A percentile compares a stretch with the other conserved stretches of the same genome.
Conservation (phyloP, 139 green algal species). For the Volvox africanus region DNA sequence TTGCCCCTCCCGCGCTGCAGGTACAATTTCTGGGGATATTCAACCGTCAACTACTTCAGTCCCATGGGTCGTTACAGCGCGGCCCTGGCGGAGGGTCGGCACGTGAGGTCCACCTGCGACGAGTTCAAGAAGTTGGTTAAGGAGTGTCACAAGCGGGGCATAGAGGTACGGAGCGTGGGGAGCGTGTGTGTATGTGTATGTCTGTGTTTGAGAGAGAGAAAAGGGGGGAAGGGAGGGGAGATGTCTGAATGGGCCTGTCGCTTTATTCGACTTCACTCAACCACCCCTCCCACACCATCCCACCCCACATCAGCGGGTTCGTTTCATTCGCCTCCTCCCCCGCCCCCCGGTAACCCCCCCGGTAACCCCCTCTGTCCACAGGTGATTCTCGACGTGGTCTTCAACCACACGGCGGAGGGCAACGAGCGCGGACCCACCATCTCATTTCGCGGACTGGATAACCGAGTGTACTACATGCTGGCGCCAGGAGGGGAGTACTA, state of each 20-base stretch:
- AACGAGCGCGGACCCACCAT: slow-evolving; percentile 92
- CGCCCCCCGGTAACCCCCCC: too few species aligned
- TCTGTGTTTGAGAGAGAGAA: not conserved
- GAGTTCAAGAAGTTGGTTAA: slow-evolving; percentile 98
- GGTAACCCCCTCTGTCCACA: not conserved
- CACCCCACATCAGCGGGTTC: too few species aligned
- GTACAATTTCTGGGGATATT: slow-evolving; percentile 99
- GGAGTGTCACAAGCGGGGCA: slow-evolving; percentile 90
- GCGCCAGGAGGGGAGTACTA: slow-evolving; percentile 95
- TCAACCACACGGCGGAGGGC: slow-evolving; percentile 99
- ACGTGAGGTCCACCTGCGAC: slow-evolving; percentile 65
- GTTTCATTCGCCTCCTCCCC: not conserved
- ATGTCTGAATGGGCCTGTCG: not conserved
- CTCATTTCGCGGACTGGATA: slow-evolving; percentile 97
- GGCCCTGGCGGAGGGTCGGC: slow-evolving; percentile 55
- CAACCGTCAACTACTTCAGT: slow-evolving; percentile 94
- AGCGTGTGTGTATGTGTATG: not conserved
- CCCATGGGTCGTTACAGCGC: slow-evolving; percentile 87
- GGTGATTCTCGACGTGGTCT: slow-evolving; percentile 98
- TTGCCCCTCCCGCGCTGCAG: not conserved
- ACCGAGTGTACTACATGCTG: slow-evolving; percentile 98
- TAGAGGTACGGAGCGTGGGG: slow-evolving; percentile 77
- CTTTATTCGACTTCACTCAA: not conserved
- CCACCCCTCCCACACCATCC: not conserved
- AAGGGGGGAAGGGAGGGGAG: not conserved